A percentile compares a stretch with the other conserved stretches of the same genome.
These are phyloP conservation scores for Galerina marginata DNA, from an alignment of 768 basidiomycete species.

Conservation along the genomic window DNA sequence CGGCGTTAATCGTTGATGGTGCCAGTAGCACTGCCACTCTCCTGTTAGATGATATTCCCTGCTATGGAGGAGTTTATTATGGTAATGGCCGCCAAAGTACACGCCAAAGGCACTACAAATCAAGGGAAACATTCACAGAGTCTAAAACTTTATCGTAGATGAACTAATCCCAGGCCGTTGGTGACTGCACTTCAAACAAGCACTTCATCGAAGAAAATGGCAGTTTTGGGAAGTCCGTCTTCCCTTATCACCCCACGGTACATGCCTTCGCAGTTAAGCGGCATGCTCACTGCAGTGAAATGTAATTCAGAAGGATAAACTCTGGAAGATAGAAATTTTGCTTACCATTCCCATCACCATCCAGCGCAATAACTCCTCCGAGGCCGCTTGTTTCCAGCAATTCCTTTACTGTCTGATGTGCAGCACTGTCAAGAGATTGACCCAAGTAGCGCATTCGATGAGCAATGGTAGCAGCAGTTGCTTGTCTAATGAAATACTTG, in stretches of 20 bases:
- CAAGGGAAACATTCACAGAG: too few species aligned
- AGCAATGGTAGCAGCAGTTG: slow-evolving; percentile 69
- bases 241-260: slow-evolving; percentile 75
- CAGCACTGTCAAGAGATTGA: slow-evolving; percentile 62
- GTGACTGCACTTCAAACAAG: neutral
- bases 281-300: slow-evolving; percentile 62
- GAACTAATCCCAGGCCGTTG: too few species aligned
- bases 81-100: too few species aligned
- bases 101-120: too few species aligned
- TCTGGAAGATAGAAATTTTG: neutral
- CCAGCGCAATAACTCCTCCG: slow-evolving; percentile 80
- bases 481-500: slow-evolving; percentile 79
- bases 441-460: slow-evolving; percentile 64
- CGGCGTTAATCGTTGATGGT: too few species aligned
- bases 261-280: slow-evolving; percentile 82
- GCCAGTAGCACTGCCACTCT: neutral
- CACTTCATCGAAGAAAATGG: slow-evolving; percentile 77
- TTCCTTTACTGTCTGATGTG: slow-evolving; percentile 60
- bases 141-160: too few species aligned
- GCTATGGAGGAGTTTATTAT: too few species aligned
- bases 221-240: slow-evolving; percentile 75
- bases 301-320: neutral
- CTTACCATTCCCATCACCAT: slow-evolving; percentile 71
- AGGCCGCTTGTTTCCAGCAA: slow-evolving; percentile 62
- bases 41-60: neutral